Percentiles rank a stretch among this genome's conserved stretches.
These are phyloP conservation scores for Penicillium aurantiogriseum DNA, from an alignment of 2,329 filamentous ascomycete genomes.

Conservation along the genomic window DNA sequence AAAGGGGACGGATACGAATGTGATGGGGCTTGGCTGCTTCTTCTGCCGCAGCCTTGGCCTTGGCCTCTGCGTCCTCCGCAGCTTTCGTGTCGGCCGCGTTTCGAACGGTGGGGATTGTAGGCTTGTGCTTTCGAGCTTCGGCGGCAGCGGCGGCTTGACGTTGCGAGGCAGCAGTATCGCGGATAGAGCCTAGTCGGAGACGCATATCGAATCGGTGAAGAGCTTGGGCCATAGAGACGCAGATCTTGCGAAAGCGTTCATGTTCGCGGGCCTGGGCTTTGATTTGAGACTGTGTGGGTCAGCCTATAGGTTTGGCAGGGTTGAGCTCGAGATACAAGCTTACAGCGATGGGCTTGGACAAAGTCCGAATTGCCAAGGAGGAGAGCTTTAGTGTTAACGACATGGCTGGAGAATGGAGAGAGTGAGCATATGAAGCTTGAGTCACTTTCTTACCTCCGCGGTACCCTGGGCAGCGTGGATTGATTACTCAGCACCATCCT, in stretches of 20 bases:
- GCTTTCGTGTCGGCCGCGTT: constrained; percentile 60
- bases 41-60: constrained; percentile 42
- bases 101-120: constrained; percentile 58
- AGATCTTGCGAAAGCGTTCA: constrained; percentile 62
- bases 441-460: constrained; percentile 8
- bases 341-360: constrained; percentile 68
- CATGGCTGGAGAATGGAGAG: constrained; percentile 45
- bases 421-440: constrained; percentile 10
- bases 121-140: constrained; percentile 54
- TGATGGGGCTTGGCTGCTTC: constrained; percentile 50
- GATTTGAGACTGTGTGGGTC: constrained; percentile 59
- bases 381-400: constrained; percentile 66
- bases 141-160: constrained; percentile 52
- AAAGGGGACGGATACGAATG: constrained; percentile 62
- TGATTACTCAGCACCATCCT: neutral
- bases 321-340: constrained; percentile 6
- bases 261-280: constrained; percentile 68
- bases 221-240: constrained; percentile 61
- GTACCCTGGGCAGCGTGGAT: neutral
- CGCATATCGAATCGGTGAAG: constrained; percentile 68
- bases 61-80: constrained; percentile 51
- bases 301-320: constrained; percentile 16
- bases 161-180: constrained; percentile 56
- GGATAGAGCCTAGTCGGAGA: constrained; percentile 63
- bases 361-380: constrained; percentile 62